Base-by-base conservation (phyloP, 2,329 filamentous ascomycete species). In the Claviceps fusiformis region DNA sequence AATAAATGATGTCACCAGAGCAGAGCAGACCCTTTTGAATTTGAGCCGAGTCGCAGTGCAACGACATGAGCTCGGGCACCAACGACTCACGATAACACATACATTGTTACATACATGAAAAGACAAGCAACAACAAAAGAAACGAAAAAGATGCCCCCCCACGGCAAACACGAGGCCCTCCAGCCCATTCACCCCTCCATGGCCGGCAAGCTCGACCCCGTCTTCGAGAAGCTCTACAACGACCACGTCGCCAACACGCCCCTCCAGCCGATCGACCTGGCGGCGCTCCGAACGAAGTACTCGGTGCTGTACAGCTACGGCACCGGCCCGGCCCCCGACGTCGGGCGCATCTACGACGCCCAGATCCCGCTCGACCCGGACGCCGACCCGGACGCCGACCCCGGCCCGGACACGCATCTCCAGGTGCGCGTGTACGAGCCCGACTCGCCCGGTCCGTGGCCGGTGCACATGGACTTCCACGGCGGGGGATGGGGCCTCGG, bases 401-500 rank as follows among this genome's bases (percentile, higher is more conserved):
- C 69, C 51, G 67, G 61, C 44, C 62, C 54, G 27, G 64, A 62
- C 29, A 44, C 55, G 3, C 37, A 3, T 57, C 56, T 65, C 52
- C 61, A 66, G 3, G 65, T 75, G 2, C 68, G 75, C 7, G 70
- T 77, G 24, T 77, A 77, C 61, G 68, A 72, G 53, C 75, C 75
- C 0, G 66, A 66, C 0, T 56, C 62, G 1, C 57, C 68, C 0
- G 72, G 73, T 0, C 68, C 68, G 0, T 75, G 74, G 64, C 74
- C 75, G 0, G 74, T 75, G 4, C 73, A 77, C 51, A 61, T 77
- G 50, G 72, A 76, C 61, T 77, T 69, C 55, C 75, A 78, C 56
- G 75, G 75, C 19, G 75, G 75, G 27, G 72, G 71, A 33, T 78
- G 75, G 70, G 74, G 73, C 0, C 67, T 78, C 1, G 76, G 75